phyloP scores from a whole-genome alignment of 129 eudicot species.

The Helianthus annuus region HanXRQr2.0-SUNRISE NC_035435.2:59222080-59222579 shows the following conservation, averaged over 20 bases:
- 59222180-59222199: conserved; percentile 2
- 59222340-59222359: conserved; percentile 10
- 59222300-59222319: conserved; percentile 99
- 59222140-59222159: neutral
- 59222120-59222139: conserved; percentile 83
- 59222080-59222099: conserved; percentile 80
- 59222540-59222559: too few relatives aligned
- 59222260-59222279: conserved; percentile 57
- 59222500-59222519: too few relatives aligned
- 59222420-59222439: too few relatives aligned
- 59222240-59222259: conserved; percentile 91
- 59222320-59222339: conserved; percentile 62
- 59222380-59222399: too few relatives aligned
- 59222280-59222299: conserved; percentile 92
- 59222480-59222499: neutral
- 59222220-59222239: conserved; percentile 91
- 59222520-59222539: too few relatives aligned
- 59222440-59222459: too few relatives aligned
- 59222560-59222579: too few relatives aligned
- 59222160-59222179: neutral
- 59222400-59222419: too few relatives aligned
- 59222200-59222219: conserved; percentile 42
- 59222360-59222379: too few relatives aligned
- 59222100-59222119: conserved; percentile 99
- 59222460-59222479: too few relatives aligned